phyloP scores from a whole-genome alignment of 1,284 basidiomycete species.

The Ustilago loliicola region DNA sequence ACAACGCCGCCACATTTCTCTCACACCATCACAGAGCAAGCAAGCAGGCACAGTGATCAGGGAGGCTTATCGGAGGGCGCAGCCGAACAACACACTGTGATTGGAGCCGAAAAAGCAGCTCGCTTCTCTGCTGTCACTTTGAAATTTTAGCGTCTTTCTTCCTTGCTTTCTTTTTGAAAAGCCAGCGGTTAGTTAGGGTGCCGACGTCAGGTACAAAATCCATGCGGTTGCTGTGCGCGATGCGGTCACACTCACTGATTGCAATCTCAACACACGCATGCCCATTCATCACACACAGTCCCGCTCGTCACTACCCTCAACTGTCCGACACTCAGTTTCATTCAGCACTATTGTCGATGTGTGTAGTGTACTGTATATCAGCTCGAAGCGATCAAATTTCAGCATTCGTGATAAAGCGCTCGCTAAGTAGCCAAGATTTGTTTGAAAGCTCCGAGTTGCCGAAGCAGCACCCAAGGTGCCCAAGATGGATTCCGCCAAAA shows the following conservation, averaged over 20 bases:
- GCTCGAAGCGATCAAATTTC: too few relatives aligned
- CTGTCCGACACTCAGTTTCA: background rate
- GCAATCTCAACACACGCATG: background rate
- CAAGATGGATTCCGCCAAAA: background rate
- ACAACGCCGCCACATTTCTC: too few relatives aligned
- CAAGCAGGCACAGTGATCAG: too few relatives aligned
- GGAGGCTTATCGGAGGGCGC: background rate
- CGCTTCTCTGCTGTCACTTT: conserved; percentile 2
- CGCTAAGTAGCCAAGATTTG: background rate
- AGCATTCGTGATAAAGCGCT: too few relatives aligned
- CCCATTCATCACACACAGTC: background rate
- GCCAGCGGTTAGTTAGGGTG: background rate
- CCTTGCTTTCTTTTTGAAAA: background rate
- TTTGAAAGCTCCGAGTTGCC: background rate
- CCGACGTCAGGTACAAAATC: conserved; percentile 4
- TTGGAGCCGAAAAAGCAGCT: background rate
- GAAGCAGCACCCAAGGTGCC: background rate
- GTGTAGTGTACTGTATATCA: background rate
- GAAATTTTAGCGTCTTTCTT: background rate
- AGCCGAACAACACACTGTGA: background rate
- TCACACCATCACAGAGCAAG: too few relatives aligned
- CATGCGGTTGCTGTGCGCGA: conserved; percentile 1
- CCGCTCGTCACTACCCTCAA: background rate
- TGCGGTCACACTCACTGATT: conserved; percentile 17
- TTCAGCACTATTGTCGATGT: background rate